phyloP scores from a whole-genome alignment of 305 asterid genomes.

The Solanum hybrid region DNA sequence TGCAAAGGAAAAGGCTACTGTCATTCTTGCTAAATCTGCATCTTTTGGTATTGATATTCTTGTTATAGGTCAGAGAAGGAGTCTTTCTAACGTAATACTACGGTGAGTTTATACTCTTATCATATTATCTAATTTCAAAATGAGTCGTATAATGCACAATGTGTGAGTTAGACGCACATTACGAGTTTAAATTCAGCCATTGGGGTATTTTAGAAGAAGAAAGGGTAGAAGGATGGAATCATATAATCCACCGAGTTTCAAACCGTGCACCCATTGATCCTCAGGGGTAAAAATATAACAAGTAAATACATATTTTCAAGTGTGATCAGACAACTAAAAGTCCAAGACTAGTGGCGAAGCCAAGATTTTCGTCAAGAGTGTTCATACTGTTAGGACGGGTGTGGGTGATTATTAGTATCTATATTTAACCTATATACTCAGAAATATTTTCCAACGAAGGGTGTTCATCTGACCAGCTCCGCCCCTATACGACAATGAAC shows the following conservation, averaged over 20 bases:
- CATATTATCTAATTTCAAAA: not conserved
- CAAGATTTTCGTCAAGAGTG: too few relatives aligned
- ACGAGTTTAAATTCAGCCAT: not conserved
- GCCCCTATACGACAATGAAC: not conserved
- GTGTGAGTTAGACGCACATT: not conserved
- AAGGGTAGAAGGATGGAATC: not conserved
- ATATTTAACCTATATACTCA: too few relatives aligned
- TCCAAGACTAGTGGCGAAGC: not conserved
- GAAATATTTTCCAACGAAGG: too few relatives aligned
- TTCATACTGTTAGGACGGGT: too few relatives aligned
- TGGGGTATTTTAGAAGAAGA: not conserved
- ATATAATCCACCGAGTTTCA: not conserved
- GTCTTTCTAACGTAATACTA: constrained; percentile 47
- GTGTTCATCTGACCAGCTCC: too few relatives aligned
- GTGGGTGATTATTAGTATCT: too few relatives aligned
- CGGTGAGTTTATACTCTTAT: constrained; percentile 29
- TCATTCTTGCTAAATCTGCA: constrained; percentile 35
- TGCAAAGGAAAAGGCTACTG: constrained; percentile 55
- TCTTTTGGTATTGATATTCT: constrained; percentile 43
- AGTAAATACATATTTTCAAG: not conserved
- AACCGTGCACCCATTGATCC: not conserved
- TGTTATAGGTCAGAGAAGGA: constrained; percentile 49
- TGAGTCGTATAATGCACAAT: not conserved
- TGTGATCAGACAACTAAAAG: not conserved
- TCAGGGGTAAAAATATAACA: not conserved